Percentiles rank a stretch among this genome's conserved stretches.
Evolutionary conservation across 306 rosid species (phyloP).

Genomic region (Mimosa pudica): DNA sequence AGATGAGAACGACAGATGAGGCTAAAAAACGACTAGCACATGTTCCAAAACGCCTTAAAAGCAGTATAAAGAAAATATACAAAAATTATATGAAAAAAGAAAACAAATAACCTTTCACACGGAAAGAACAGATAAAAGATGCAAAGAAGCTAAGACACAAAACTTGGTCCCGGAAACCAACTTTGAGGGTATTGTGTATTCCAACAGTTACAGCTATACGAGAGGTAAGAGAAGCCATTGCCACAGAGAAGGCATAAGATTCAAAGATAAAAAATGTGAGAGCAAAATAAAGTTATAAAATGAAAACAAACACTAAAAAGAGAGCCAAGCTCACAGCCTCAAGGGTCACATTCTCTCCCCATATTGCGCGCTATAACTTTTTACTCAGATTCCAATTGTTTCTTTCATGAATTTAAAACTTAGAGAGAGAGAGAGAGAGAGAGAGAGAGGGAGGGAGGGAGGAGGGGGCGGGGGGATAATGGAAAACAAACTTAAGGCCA

Average conservation of each 20-base stretch:
- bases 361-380: not conserved
- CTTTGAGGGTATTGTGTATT: not conserved
- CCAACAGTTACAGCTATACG: not conserved
- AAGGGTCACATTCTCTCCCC: slow-evolving; percentile 4
- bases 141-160: not conserved
- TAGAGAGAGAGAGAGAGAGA: not conserved
- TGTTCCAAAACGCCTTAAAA: not conserved
- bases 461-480: too few relatives aligned
- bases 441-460: too few relatives aligned
- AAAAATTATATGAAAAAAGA: not conserved
- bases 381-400: not conserved
- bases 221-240: not conserved
- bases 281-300: not conserved
- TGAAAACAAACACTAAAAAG: not conserved
- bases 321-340: slow-evolving; percentile 4
- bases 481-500: not conserved
- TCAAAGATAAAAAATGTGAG: not conserved
- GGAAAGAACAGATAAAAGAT: not conserved
- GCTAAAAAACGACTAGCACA: not conserved
- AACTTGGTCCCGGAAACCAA: slow-evolving; percentile 1
- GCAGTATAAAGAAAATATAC: not conserved
- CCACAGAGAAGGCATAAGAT: slow-evolving; percentile 28
- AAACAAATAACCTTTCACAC: not conserved
- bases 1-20: not conserved
- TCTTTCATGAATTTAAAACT: not conserved